These are phyloP conservation scores for Hericium alpestre DNA, from an alignment of 768 basidiomycete genomes.

Conservation along the genomic window DNA sequence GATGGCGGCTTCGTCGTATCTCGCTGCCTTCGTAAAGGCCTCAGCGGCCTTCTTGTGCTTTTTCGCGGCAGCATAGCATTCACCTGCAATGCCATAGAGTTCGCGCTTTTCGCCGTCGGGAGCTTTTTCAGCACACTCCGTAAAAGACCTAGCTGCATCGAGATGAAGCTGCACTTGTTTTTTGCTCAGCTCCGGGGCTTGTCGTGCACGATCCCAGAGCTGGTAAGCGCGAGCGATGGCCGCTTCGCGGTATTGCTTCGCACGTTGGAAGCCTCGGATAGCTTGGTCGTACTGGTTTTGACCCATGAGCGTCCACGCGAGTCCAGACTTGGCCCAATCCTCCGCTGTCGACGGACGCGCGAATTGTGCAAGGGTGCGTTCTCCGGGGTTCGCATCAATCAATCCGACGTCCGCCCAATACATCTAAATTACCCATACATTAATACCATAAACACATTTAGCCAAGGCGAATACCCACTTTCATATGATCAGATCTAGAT, in stretches of 20 bases:
- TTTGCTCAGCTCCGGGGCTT: slow-evolving; percentile 22
- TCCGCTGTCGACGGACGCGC: slow-evolving; percentile 34
- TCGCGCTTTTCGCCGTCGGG: slow-evolving; percentile 16
- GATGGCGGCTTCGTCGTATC: slow-evolving; percentile 34
- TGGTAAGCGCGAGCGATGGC: neutral
- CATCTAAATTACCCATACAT: neutral
- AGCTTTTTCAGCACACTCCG: slow-evolving; percentile 23
- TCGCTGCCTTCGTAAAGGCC: slow-evolving; percentile 29
- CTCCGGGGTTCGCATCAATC: neutral
- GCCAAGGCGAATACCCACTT: slow-evolving; percentile 17
- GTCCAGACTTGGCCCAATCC: slow-evolving; percentile 28
- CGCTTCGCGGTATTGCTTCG: neutral
- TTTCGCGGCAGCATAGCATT: slow-evolving; percentile 33
- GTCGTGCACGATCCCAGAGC: slow-evolving; percentile 27
- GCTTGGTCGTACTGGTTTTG: slow-evolving; percentile 13
- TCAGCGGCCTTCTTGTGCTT: slow-evolving; percentile 33
- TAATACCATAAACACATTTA: neutral
- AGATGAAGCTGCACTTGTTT: slow-evolving; percentile 24
- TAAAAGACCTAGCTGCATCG: slow-evolving; percentile 37
- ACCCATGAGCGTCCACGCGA: slow-evolving; percentile 18
- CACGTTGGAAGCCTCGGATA: neutral
- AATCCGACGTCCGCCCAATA: neutral
- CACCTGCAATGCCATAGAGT: slow-evolving; percentile 31
- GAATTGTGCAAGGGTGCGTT: slow-evolving; percentile 29
- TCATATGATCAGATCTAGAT: slow-evolving; percentile 28